These are phyloP conservation scores for Leishmania aethiopica DNA, from an alignment of 208 protist genomes.

Conservation along the genomic window DNA sequence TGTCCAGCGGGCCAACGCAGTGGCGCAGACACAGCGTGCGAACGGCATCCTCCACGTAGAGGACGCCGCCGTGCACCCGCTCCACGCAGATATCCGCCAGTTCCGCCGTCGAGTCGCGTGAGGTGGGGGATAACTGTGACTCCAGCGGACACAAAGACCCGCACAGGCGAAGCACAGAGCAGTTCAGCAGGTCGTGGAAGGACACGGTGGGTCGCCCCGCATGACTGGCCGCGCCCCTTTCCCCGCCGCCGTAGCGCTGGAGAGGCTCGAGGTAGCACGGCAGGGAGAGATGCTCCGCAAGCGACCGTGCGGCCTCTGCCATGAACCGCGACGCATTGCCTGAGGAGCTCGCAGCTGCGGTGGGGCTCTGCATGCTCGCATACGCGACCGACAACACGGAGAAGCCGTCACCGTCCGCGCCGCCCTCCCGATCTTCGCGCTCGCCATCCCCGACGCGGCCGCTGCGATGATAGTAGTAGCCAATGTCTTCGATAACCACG, in stretches of 20 bases:
- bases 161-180: constrained; percentile 23
- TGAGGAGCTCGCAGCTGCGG: background rate
- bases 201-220: constrained; percentile 4
- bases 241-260: constrained; percentile 22
- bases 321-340: constrained; percentile 14
- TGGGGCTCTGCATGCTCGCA: background rate
- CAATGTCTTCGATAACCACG: constrained; percentile 37
- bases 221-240: background rate
- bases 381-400: constrained; percentile 18
- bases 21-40: constrained; percentile 54
- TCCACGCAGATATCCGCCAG: constrained; percentile 52
- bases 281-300: constrained; percentile 26
- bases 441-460: background rate
- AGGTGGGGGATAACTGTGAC: background rate
- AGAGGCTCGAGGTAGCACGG: constrained; percentile 29
- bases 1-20: constrained; percentile 73
- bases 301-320: constrained; percentile 16
- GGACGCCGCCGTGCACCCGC: constrained; percentile 47
- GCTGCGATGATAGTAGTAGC: constrained; percentile 24
- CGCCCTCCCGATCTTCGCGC: background rate
- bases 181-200: constrained; percentile 34
- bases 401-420: constrained; percentile 9
- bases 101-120: background rate
- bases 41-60: constrained; percentile 70
- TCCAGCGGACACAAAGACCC: constrained; percentile 22